Base-by-base conservation (phyloP, 2,329 filamentous ascomycete species). In the Hymenoscyphus linearis region DNA sequence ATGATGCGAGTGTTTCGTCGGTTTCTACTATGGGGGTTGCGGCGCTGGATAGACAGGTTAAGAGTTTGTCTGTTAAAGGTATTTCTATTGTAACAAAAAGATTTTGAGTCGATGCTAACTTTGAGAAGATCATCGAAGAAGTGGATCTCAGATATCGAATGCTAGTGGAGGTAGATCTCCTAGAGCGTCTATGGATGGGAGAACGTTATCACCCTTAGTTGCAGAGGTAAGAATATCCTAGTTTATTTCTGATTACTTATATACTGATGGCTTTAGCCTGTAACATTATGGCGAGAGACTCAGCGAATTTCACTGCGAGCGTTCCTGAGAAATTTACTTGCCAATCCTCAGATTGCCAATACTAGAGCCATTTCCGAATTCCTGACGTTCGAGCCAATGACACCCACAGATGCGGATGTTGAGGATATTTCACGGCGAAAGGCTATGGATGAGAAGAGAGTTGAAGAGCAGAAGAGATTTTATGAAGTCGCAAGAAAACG, bases 401-500 rank as follows among this genome's bases (percentile, higher is more conserved):
- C 82, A 1, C 79, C 91, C 10, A 91, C 85, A 25, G 89, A 93
- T 68, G 91, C 95, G 62, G 95, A 99, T 71, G 78, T 88, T 31
- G 82, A 88, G 2, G 95, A 99, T 72, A 92, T 97, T 35, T 75
- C 86, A 64, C 83, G 83, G 62, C 84, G 95, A 58, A 96, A 93
- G 74, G 82, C 84, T 13, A 86, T 96, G 75, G 95, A 99, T 69
- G 87, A 90, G 73, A 90, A 89, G 74, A 86, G 95, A 52, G 84
- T 98, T 58, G 90, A 96, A 70, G 95, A 99, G 75, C 95, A 99
- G 74, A 89, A 87, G 72, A 85, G 87, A 66, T 99, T 99, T 73
- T 99, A 97, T 74, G 93, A 99, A 73, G 93, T 99, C 72, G 95
- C 95, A 9, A 82, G 92, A 66, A 87, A 92, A 74, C 86, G 95